phyloP scores from a whole-genome alignment of 371 early-diverging fungal species.

The Catenaria anguillulae region DNA sequence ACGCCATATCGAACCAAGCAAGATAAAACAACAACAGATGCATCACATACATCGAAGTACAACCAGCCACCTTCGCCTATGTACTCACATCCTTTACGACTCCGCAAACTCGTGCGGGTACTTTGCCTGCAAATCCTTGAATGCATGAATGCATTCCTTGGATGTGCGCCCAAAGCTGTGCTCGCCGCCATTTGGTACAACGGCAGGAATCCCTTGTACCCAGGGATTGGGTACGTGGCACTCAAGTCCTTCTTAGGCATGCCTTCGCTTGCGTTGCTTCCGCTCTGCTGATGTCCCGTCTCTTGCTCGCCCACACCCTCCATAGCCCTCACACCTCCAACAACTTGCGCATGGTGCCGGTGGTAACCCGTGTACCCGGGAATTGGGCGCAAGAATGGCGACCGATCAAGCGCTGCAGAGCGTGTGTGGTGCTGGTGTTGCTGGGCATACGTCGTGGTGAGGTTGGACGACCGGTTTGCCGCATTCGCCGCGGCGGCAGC shows the following conservation, averaged over 20 bases:
- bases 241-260: background rate
- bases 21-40: too few species aligned
- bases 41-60: too few species aligned
- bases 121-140: too few species aligned
- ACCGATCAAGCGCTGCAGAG: background rate
- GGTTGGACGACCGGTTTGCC: background rate
- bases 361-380: slow-evolving; percentile 8
- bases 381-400: background rate
- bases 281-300: background rate
- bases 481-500: background rate
- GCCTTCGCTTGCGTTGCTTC: too few species aligned
- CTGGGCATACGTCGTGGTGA: too few species aligned
- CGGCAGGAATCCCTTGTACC: slow-evolving; percentile 7
- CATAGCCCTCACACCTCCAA: background rate
- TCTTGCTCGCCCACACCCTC: background rate
- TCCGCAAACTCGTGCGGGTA: too few species aligned
- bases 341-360: background rate
- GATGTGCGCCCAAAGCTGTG: slow-evolving; percentile 3
- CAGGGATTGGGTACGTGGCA: background rate
- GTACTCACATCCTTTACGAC: too few species aligned
- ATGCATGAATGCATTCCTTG: slow-evolving; percentile 6
- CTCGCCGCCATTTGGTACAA: slow-evolving; percentile 6
- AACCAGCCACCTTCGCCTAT: too few species aligned
- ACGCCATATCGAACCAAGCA: too few species aligned
- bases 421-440: background rate